Evolutionary conservation across 139 green algal species (phyloP).

Genomic region (Chlorella sp.): DNA sequence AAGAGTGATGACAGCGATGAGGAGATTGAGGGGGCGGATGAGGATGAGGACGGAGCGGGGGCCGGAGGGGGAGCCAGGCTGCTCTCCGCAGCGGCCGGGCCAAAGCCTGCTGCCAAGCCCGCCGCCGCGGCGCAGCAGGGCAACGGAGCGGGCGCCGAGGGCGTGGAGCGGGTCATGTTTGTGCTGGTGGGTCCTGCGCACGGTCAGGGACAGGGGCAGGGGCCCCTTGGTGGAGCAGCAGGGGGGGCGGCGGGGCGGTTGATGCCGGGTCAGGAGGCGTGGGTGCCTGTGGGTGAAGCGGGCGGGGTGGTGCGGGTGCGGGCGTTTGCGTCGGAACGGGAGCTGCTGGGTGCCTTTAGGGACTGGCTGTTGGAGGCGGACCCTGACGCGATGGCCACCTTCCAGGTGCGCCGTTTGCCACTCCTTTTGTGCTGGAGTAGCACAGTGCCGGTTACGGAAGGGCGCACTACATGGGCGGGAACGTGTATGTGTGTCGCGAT

Average conservation of each 20-base stretch:
- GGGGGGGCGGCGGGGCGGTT: background rate
- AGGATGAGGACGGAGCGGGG: background rate
- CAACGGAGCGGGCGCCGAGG: background rate
- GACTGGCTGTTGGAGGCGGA: conserved; percentile 36
- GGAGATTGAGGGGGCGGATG: background rate
- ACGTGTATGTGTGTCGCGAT: background rate
- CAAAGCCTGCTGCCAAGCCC: background rate
- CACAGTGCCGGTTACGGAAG: too few species aligned
- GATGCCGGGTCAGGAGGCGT: background rate
- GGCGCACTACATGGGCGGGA: background rate
- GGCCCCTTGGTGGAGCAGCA: background rate
- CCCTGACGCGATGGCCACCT: conserved; percentile 55
- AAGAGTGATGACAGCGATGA: background rate
- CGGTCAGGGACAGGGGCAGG: background rate
- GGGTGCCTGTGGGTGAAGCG: background rate
- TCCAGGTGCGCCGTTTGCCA: conserved; percentile 63
- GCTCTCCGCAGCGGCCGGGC: background rate
- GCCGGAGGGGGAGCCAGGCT: background rate
- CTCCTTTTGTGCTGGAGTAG: too few species aligned
- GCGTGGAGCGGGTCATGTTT: conserved; percentile 13
- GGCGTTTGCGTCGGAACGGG: background rate
- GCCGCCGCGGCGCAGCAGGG: background rate
- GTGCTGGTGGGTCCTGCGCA: conserved; percentile 11
- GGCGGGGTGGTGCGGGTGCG: background rate
- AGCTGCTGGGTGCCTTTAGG: conserved; percentile 52